A percentile compares a stretch with the other conserved stretches of the same genome.
Conservation (phyloP, 768 basidiomycete species). For the Pleurotus eryngii region DNA sequence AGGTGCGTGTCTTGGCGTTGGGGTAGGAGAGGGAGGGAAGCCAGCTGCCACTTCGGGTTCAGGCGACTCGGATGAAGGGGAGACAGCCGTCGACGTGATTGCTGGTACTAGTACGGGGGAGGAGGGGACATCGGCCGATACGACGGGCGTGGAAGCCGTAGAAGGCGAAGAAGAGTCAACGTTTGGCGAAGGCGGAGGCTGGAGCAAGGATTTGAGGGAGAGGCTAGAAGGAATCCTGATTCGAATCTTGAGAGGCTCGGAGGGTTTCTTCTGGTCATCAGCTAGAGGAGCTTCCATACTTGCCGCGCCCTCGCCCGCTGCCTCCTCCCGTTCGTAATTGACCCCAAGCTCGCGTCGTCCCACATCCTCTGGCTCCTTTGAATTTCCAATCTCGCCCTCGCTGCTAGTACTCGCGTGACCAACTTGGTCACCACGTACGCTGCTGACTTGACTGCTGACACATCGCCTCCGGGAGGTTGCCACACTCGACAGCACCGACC, state of each 20-base stretch:
- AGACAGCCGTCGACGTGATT: neutral
- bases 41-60: too few species aligned
- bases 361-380: neutral
- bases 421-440: too few species aligned
- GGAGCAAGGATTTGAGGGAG: neutral
- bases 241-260: neutral
- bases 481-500: too few species aligned
- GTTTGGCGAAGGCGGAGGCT: neutral
- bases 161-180: neutral
- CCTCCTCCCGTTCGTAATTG: neutral
- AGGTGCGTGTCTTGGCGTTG: too few species aligned
- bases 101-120: neutral
- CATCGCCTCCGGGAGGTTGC: too few species aligned
- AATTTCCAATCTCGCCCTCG: neutral
- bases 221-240: neutral
- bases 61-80: too few species aligned
- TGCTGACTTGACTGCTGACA: too few species aligned
- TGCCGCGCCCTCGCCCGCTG: too few species aligned
- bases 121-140: neutral
- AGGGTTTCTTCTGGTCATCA: too few species aligned
- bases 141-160: neutral
- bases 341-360: neutral
- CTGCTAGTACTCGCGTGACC: too few species aligned
- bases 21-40: too few species aligned
- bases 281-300: too few species aligned